Base-by-base conservation (phyloP, 192 early-diverging fungal genomes). In the Gigaspora rosea region DNA sequence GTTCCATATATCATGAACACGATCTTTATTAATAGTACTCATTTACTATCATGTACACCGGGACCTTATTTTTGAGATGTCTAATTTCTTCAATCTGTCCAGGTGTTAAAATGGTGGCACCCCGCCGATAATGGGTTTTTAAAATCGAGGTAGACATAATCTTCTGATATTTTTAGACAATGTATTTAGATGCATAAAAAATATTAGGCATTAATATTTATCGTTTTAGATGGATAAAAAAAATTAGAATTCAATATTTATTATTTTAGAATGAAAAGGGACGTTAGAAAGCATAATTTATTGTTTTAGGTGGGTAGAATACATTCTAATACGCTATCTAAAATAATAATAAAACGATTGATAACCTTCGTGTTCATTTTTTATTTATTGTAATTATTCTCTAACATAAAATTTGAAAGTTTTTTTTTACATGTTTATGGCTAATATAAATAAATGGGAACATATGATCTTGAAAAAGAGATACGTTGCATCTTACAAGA, bases 11-110 rank as follows among this genome's bases (percentile, higher is more conserved):
- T n/a, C n/a, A n/a, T n/a, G n/a, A n/a, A n/a, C n/a, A 41, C 36
- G 5, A 5, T 41, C 36, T 41, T 41, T 41, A 41, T 41, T 41
- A 57, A 57, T 65, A 33, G 33, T 68, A 68, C 8, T 68, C 48
- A 18, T 33, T 46, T 16, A 68, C 48, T 68, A 68, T 46, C 20
- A 22, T 41, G 27, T 65, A 65, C 27, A 36, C 36, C 1, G 33
- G 27, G 15, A 65, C 63, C 27, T 65, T 65, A 65, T 65, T 65
- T 65, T 65, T 65, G 4, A 65, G 27, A 32, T 32, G 9, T 65
- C 63, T 65, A 65, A 65, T 65, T 65, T 65, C 63, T 65, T 65
- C 33, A 13, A 65, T 65, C 16, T 65, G 63, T 9, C 27, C 63
- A 65, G 33, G 15, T 22, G 63, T 65, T 9, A 65, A 65, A 15